Evolutionary conservation across 2,329 filamentous ascomycete genomes (phyloP), one percentile per base, ranked within the genome.

Genomic region (Scedosporium dehoogii): DNA sequence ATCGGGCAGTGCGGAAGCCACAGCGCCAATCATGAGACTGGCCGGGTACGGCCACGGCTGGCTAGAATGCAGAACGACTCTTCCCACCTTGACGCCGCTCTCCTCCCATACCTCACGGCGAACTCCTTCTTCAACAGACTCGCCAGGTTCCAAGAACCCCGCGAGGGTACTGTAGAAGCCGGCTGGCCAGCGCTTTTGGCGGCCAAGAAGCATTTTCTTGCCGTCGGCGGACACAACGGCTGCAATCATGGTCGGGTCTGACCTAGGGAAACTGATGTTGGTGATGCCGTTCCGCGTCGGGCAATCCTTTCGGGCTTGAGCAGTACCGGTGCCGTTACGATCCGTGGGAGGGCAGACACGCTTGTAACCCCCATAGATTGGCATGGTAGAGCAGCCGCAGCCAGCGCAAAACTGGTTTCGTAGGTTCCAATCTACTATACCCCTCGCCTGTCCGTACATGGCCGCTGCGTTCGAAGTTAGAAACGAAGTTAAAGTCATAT

Each of bases 181-280:
- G 1, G 84, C 80, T 1, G 94, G 94, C 82, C 88, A 99, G 61
- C 90, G 84, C 75, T 89, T 90, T 70, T 90, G 86, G 14, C 94
- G 87, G 44, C 94, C 94, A 0, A 99, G 87, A 6, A 99, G 84
- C 46, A 96, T 77, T 65, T 85, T 85, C 67, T 87, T 83, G 59
- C 89, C 89, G 68, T 96, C 90, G 59, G 87, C 81, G 61, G 89
- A 96, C 38, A 97, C 84, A 10, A 97, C 88, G 0, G 92, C 93
- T 76, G 96, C 92, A 75, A 99, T 99, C 73, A 97, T 92, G 29
- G 91, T 96, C 1, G 92, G 92, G 69, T 97, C 92, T 1, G 93
- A 97, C 59, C 92, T 85, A 2, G 93, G 93, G 79, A 97, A 97
- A 70, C 83, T 88, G 61, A 97, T 81, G 75, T 99, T 99, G 38